Conservation (phyloP, 1,284 basidiomycete genomes). For the Rhodotorula glutinis region DNA sequence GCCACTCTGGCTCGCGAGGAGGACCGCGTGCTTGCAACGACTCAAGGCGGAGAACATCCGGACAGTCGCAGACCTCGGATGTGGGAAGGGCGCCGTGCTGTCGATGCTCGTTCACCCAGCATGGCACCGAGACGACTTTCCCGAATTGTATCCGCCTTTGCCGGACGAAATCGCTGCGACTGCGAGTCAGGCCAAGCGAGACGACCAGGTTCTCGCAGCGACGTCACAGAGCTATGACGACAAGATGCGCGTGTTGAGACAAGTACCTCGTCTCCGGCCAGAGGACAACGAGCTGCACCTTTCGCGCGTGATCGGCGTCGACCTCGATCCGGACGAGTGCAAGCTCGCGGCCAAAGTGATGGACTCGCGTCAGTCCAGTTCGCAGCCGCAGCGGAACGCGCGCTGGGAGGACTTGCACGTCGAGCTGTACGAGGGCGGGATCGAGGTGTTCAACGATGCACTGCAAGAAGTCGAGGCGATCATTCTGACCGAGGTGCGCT, state of each 20-base stretch:
- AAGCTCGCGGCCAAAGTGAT: conserved; percentile 53
- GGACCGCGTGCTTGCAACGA: conserved; percentile 66
- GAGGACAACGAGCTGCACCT: conserved; percentile 57
- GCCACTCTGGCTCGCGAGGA: conserved; percentile 64
- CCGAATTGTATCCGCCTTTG: conserved; percentile 12
- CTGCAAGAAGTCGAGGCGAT: conserved; percentile 76
- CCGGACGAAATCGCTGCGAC: neutral
- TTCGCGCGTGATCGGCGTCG: conserved; percentile 62
- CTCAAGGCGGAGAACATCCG: conserved; percentile 61
- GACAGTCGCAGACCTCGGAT: conserved; percentile 72
- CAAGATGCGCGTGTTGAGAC: conserved; percentile 20
- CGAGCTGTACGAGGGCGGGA: conserved; percentile 75
- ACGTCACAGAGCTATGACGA: neutral
- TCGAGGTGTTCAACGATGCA: conserved; percentile 69
- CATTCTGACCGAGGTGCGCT: conserved; percentile 79
- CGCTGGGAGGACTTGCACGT: conserved; percentile 73
- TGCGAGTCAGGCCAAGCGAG: neutral
- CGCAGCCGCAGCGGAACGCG: conserved; percentile 13
- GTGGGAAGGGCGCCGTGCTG: conserved; percentile 72
- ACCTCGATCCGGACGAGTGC: conserved; percentile 59
- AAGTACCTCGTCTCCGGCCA: conserved; percentile 6
- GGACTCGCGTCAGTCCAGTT: neutral
- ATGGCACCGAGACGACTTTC: conserved; percentile 56
- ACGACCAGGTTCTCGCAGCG: neutral
- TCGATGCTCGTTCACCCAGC: conserved; percentile 66